Evolutionary conservation across 495 filamentous ascomycete genomes (phyloP).

Genomic region (Aspergillus carlsbadensis): DNA sequence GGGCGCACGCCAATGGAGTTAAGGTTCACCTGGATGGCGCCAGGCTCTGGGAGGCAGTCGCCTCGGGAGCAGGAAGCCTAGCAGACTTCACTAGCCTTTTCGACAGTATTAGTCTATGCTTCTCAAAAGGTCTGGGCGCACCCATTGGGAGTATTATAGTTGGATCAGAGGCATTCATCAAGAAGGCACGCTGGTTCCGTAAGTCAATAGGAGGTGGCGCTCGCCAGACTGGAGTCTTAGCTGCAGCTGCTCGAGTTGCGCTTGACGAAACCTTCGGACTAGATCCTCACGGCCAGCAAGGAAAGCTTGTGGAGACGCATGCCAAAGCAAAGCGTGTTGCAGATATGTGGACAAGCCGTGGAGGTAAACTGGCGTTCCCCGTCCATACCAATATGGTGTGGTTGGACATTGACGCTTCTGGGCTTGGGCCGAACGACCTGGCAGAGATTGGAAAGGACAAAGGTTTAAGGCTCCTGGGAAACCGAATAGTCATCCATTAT

Average conservation of each 20-base stretch:
- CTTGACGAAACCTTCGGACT: conserved; percentile 61
- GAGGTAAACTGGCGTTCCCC: conserved; percentile 42
- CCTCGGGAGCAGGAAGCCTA: conserved; percentile 58
- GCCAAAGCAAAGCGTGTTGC: conserved; percentile 63
- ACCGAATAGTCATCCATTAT: conserved; percentile 46
- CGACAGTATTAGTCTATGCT: conserved; percentile 81
- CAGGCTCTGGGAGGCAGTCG: conserved; percentile 75
- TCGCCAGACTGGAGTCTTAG: conserved; percentile 60
- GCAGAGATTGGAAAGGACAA: conserved; percentile 38
- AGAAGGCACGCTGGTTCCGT: conserved; percentile 73
- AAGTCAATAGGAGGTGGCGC: conserved; percentile 85
- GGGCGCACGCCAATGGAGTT: conserved; percentile 65
- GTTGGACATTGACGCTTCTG: conserved; percentile 66
- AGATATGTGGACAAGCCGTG: conserved; percentile 58
- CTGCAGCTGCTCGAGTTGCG: conserved; percentile 46
- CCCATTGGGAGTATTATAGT: conserved; percentile 82
- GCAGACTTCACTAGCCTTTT: conserved; percentile 68
- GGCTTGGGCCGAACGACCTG: conserved; percentile 43
- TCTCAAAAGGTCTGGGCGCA: conserved; percentile 87
- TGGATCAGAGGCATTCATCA: conserved; percentile 62
- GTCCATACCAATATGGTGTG: conserved; percentile 92
- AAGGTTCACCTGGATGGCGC: conserved; percentile 85
- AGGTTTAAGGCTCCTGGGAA: conserved; percentile 39
- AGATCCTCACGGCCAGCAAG: conserved; percentile 58
- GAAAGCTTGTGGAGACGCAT: conserved; percentile 63